These are phyloP conservation scores for Diaporthe caulivora DNA, from an alignment of 2,329 filamentous ascomycete species.

Conservation along the genomic window DNA sequence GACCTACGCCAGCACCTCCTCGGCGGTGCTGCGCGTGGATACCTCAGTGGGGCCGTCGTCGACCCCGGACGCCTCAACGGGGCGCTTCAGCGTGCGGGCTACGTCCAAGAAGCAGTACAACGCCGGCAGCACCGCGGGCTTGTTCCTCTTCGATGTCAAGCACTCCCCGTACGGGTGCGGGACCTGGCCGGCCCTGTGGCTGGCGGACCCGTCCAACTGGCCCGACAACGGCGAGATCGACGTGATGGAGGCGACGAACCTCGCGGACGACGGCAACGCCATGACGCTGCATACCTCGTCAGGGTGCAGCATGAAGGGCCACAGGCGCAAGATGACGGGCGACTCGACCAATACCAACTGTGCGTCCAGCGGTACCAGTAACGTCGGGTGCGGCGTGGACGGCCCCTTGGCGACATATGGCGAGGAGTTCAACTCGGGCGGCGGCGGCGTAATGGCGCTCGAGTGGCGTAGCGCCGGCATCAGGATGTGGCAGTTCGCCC, in stretches of 20 bases:
- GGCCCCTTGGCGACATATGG: conserved; percentile 61
- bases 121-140: conserved; percentile 53
- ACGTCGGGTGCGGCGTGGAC: conserved; percentile 69
- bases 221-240: conserved; percentile 75
- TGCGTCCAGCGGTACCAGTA: conserved; percentile 62
- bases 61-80: conserved; percentile 58
- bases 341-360: conserved; percentile 58
- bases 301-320: conserved; percentile 62
- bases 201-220: conserved; percentile 72
- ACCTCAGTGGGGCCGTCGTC: conserved; percentile 57
- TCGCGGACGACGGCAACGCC: conserved; percentile 65
- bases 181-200: conserved; percentile 76
- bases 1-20: conserved; percentile 66
- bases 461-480: conserved; percentile 73
- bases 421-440: conserved; percentile 61
- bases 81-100: conserved; percentile 73
- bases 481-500: conserved; percentile 71
- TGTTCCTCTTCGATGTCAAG: conserved; percentile 76
- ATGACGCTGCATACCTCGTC: conserved; percentile 70
- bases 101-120: conserved; percentile 71
- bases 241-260: conserved; percentile 70
- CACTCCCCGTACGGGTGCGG: conserved; percentile 74
- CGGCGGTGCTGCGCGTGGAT: conserved; percentile 72
- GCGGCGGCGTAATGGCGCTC: conserved; percentile 71
- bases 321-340: conserved; percentile 67